Percentiles rank a stretch among this genome's conserved stretches.
These are phyloP conservation scores for Funneliformis mosseae DNA, from an alignment of 192 early-diverging fungal genomes.

Conservation along the genomic window DNA sequence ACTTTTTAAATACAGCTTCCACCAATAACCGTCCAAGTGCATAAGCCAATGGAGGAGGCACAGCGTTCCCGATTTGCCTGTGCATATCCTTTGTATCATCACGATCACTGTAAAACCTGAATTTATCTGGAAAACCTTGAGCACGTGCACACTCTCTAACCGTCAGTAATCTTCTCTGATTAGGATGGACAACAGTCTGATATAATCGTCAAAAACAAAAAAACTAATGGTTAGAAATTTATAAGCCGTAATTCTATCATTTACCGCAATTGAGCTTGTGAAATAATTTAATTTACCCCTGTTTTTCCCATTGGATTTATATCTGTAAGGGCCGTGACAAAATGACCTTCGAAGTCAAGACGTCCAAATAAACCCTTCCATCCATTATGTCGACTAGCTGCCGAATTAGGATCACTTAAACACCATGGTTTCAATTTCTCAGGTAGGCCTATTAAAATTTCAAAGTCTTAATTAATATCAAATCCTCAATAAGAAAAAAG, in stretches of 20 bases:
- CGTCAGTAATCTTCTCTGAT: slow-evolving; percentile 58
- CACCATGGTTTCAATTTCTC: slow-evolving; percentile 62
- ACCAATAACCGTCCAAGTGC: slow-evolving; percentile 58
- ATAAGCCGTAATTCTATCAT: not conserved
- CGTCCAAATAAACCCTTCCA: slow-evolving; percentile 69
- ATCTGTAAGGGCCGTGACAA: slow-evolving; percentile 62
- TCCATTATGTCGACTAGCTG: slow-evolving; percentile 56
- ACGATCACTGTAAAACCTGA: slow-evolving; percentile 50
- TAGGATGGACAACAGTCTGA: slow-evolving; percentile 62
- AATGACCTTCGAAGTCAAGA: slow-evolving; percentile 60
- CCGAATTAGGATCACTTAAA: slow-evolving; percentile 50
- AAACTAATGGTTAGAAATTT: not conserved
- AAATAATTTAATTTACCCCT: slow-evolving; percentile 39
- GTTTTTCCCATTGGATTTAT: slow-evolving; percentile 65
- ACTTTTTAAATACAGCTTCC: slow-evolving; percentile 49
- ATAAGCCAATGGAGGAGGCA: slow-evolving; percentile 65
- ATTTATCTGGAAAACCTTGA: slow-evolving; percentile 72
- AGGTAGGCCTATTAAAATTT: slow-evolving; percentile 37
- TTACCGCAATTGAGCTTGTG: not conserved
- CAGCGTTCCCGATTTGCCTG: slow-evolving; percentile 72
- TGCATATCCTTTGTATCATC: slow-evolving; percentile 53
- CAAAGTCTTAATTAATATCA: not conserved
- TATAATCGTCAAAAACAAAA: too few relatives aligned
- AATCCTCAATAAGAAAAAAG: not conserved
- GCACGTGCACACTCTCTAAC: slow-evolving; percentile 69